Evolutionary conservation across 2,329 filamentous ascomycete species (phyloP).

Genomic region (Pseudocercospora eumusae): DNA sequence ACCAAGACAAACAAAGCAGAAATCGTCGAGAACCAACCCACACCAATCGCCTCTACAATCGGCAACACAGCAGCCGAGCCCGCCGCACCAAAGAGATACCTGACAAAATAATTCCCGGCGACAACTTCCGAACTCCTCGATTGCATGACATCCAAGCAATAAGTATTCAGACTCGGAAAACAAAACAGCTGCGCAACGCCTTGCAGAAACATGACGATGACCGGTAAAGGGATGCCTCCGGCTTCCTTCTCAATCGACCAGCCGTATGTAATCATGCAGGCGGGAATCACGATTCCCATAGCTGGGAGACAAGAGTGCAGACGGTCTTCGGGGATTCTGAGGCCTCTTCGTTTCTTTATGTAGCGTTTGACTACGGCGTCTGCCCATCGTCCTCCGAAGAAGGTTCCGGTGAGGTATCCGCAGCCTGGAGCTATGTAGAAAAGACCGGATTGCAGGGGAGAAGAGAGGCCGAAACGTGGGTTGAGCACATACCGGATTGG

Average conservation of each 20-base stretch:
- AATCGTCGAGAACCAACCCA: conserved; percentile 80
- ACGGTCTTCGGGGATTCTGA: conserved; percentile 68
- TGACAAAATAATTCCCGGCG: conserved; percentile 75
- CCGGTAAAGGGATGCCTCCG: conserved; percentile 62
- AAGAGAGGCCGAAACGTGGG: conserved; percentile 68
- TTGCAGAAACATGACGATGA: conserved; percentile 73
- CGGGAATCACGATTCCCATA: conserved; percentile 59
- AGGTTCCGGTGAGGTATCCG: conserved; percentile 69
- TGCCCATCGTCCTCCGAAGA: conserved; percentile 71
- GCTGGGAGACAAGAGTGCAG: conserved; percentile 61
- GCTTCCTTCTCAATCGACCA: conserved; percentile 61
- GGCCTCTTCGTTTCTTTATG: conserved; percentile 59
- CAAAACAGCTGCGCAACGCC: conserved; percentile 74
- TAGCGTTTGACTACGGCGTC: conserved; percentile 67
- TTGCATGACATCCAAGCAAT: conserved; percentile 81
- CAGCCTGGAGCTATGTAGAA: conserved; percentile 74
- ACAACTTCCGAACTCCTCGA: conserved; percentile 66
- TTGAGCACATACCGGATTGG: conserved; percentile 71
- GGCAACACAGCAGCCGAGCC: conserved; percentile 73
- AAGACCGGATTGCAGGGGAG: conserved; percentile 66
- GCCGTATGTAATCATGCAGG: conserved; percentile 68
- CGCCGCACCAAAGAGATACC: conserved; percentile 72
- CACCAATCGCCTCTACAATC: conserved; percentile 70
- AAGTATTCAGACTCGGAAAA: conserved; percentile 74
- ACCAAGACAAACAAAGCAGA: conserved; percentile 59